A percentile compares a stretch with the other conserved stretches of the same genome.
Evolutionary conservation across 2,329 filamentous ascomycete genomes (phyloP).

Genomic region (Fusarium marasasianum): DNA sequence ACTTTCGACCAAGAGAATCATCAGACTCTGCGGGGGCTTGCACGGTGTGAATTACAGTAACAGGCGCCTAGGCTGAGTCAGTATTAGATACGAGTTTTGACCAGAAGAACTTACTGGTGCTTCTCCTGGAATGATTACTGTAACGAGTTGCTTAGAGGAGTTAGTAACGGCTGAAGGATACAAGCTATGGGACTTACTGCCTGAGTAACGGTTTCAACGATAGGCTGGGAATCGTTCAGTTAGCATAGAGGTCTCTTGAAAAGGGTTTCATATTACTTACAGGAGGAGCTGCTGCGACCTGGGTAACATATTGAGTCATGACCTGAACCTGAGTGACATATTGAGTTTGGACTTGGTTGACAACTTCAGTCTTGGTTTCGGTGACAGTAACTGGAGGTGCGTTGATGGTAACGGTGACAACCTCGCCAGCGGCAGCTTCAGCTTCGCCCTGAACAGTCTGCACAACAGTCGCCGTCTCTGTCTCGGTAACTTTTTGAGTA

Average conservation of each 20-base stretch:
- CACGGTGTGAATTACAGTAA: slow-evolving; percentile 36
- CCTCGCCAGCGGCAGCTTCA: slow-evolving; percentile 3
- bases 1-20: not conserved
- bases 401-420: slow-evolving; percentile 34
- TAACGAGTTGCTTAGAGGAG: slow-evolving; percentile 12
- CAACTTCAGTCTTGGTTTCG: slow-evolving; percentile 13
- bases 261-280: slow-evolving; percentile 4
- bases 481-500: slow-evolving; percentile 34
- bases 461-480: slow-evolving; percentile 18
- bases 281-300: slow-evolving; percentile 20
- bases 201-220: slow-evolving; percentile 18
- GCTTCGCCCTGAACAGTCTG: slow-evolving; percentile 13
- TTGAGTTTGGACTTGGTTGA: slow-evolving; percentile 30
- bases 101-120: slow-evolving; percentile 24
- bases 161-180: not conserved
- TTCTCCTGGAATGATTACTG: slow-evolving; percentile 27
- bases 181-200: not conserved
- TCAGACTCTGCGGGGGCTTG: slow-evolving; percentile 14
- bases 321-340: slow-evolving; percentile 21
- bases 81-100: not conserved
- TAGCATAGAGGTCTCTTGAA: not conserved
- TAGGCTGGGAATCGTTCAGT: slow-evolving; percentile 16
- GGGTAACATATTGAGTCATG: slow-evolving; percentile 16
- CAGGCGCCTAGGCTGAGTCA: slow-evolving; percentile 19
- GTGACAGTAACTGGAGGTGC: slow-evolving; percentile 21